These are phyloP conservation scores for Glebionis coronaria DNA, from an alignment of 129 eudicot species.

Conservation along the genomic window DNA sequence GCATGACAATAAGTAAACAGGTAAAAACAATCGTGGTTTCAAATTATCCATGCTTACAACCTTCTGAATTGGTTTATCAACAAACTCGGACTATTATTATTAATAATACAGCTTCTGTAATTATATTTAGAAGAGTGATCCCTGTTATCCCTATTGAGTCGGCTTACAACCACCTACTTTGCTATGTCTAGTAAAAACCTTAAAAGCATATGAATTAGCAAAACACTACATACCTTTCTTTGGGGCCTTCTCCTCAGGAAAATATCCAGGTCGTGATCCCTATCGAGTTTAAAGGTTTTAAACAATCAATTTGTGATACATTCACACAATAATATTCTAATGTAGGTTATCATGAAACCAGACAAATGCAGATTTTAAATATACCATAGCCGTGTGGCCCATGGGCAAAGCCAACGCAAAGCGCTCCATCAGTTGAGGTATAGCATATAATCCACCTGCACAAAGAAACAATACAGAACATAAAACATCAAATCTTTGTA, in stretches of 20 bases:
- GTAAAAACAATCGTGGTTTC: too few relatives aligned
- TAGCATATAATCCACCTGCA: slow-evolving; percentile 72
- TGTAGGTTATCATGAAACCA: background rate
- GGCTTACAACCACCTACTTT: too few relatives aligned
- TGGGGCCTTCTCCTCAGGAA: slow-evolving; percentile 57
- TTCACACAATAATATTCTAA: background rate
- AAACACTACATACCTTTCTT: slow-evolving; percentile 40
- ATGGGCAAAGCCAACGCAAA: slow-evolving; percentile 70
- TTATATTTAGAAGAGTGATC: too few relatives aligned
- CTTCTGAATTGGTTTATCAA: too few relatives aligned
- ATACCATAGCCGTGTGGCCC: slow-evolving; percentile 66
- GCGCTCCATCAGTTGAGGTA: slow-evolving; percentile 80
- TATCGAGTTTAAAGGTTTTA: slow-evolving; percentile 22
- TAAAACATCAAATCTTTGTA: background rate
- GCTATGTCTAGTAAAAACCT: background rate
- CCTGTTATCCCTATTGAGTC: too few relatives aligned
- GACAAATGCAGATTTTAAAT: background rate
- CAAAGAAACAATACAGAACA: background rate
- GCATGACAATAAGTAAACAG: too few relatives aligned
- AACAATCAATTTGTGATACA: background rate
- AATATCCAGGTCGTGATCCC: slow-evolving; percentile 82
- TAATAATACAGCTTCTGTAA: too few relatives aligned
- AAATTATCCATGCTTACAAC: too few relatives aligned
- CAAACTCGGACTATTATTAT: too few relatives aligned
- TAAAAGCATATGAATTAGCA: background rate